phyloP scores from a whole-genome alignment of 2,329 filamentous ascomycete species.

The Thielaviopsis populi region DNA sequence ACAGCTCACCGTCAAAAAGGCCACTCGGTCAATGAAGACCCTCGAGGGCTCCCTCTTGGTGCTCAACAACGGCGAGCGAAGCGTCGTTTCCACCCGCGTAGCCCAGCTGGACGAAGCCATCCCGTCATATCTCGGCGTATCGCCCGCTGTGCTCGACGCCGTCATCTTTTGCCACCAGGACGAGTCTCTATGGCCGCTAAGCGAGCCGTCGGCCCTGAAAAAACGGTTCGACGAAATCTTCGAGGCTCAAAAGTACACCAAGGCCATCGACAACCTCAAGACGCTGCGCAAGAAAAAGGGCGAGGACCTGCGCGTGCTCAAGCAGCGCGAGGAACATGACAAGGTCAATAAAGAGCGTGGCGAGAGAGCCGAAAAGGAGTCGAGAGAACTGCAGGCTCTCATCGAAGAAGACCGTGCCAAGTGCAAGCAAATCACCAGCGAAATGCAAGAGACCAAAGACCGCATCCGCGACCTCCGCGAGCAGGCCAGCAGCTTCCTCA shows the following conservation, averaged over 20 bases:
- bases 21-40: slow-evolving; percentile 60
- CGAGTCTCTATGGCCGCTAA: slow-evolving; percentile 93
- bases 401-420: slow-evolving; percentile 47
- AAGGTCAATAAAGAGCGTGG: slow-evolving; percentile 77
- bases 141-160: slow-evolving; percentile 74
- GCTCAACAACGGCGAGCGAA: slow-evolving; percentile 63
- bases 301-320: slow-evolving; percentile 56
- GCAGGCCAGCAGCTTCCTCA: slow-evolving; percentile 57
- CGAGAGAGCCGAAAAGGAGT: slow-evolving; percentile 52
- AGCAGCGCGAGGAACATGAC: slow-evolving; percentile 59
- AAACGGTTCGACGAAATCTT: slow-evolving; percentile 97
- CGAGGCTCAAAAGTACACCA: slow-evolving; percentile 91
- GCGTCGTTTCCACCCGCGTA: slow-evolving; percentile 62
- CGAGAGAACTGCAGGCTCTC: slow-evolving; percentile 48
- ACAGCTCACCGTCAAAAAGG: slow-evolving; percentile 77
- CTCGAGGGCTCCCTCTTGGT: slow-evolving; percentile 67
- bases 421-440: slow-evolving; percentile 39
- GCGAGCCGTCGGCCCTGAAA: slow-evolving; percentile 70
- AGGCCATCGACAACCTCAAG: slow-evolving; percentile 93
- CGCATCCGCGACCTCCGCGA: slow-evolving; percentile 52
- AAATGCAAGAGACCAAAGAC: slow-evolving; percentile 45
- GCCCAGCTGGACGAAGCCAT: slow-evolving; percentile 72
- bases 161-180: slow-evolving; percentile 99
- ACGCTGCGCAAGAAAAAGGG: slow-evolving; percentile 68
- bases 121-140: slow-evolving; percentile 76